phyloP scores from a whole-genome alignment of 73 alveolate species.

The Blepharisma stoltei region DNA sequence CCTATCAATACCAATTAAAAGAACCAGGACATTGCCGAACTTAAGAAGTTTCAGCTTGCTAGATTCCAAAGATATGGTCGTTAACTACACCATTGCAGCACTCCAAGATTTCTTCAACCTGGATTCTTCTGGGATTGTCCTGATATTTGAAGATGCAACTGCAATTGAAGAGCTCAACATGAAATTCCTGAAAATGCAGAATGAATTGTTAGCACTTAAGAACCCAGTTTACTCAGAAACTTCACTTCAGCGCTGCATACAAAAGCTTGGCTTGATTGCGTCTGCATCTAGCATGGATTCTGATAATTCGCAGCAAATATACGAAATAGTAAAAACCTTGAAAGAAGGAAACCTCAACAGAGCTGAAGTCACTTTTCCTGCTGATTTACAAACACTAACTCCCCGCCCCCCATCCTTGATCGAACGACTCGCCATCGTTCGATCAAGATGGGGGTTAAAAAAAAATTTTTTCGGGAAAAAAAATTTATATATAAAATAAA shows the following conservation, averaged over 20 bases:
- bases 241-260: neutral
- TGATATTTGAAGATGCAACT: neutral
- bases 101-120: neutral
- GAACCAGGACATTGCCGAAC: neutral
- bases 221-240: neutral
- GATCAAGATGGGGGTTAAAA: no score
- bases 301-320: neutral
- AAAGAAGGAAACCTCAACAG: neutral
- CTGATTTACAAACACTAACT: neutral
- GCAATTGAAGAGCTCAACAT: neutral
- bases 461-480: no score
- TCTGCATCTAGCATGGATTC: neutral
- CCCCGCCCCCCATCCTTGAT: no score
- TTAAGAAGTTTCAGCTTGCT: neutral
- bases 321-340: neutral
- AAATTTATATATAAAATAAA: no score
- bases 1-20: neutral
- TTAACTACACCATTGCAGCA: neutral
- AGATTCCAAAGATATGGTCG: conserved; percentile 4
- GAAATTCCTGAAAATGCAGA: neutral
- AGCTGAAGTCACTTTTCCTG: neutral
- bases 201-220: neutral
- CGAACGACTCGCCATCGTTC: no score
- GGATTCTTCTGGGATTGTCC: neutral
- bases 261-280: neutral